Evolutionary conservation across 108 stramenopile genomes (phyloP), one percentile per base, ranked within the genome.

Genomic region (Cyclostephanos tholiformis): DNA sequence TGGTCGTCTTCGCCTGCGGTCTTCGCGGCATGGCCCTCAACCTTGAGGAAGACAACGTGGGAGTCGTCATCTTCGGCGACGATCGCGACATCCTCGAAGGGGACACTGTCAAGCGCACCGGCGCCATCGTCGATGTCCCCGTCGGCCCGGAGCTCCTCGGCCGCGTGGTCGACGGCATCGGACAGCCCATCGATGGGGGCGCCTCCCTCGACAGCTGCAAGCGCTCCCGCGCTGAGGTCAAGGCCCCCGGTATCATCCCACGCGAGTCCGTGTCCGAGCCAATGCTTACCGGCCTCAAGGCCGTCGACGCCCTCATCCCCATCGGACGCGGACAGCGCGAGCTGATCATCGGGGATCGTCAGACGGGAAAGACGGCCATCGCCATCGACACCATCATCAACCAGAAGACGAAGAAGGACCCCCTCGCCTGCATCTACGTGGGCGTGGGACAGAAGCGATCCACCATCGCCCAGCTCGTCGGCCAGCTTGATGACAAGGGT

Each of bases 381-480:
- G 97, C 97, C 85, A 97, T 99, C 81, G 98, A 99, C 78, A 99
- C 98, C 88, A 98, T 99, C 79, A 99, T 99, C 91, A 99, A 99
- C 97, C 98, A 99, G 91, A 99, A 97, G 91, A 97, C 97, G 86
- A 96, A 96, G 91, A 93, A 94, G 84, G 98, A 98, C 49, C 96
- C 97, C 61, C 91, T 99, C 65, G 96, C 96, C 75, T 99, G 99
- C 83, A 97, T 99, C 83, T 99, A 99, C 95, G 99, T 99, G 69
- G 99, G 97, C 81, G 97, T 99, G 70, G 99, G 99, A 85, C 99
- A 99, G 84, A 99, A 99, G 95, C 87, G 99, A 85, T 99, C 99
- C 72, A 99, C 99, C 85, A 98, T 99, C 69, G 99, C 99, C 77
- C 99, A 99, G 84, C 95, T 99, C 60, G 99, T 98, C 49, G 97